Conservation (phyloP, 148 eudicot species). For the Chenopodium album region DNA sequence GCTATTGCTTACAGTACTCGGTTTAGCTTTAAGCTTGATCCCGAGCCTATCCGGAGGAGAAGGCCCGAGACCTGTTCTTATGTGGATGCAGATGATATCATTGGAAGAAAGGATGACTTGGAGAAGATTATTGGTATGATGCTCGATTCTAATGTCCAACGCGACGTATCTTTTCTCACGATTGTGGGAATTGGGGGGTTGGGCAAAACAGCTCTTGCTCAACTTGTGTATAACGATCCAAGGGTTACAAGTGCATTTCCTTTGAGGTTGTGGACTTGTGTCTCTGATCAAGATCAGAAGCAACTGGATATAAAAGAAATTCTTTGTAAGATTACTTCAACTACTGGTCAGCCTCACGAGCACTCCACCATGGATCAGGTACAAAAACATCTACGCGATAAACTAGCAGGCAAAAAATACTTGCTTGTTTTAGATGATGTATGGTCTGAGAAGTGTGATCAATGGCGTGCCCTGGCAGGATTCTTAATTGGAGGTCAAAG, state of each 20-base stretch:
- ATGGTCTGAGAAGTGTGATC: constrained; percentile 18
- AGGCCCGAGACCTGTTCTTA: neutral
- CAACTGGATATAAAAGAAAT: constrained; percentile 2
- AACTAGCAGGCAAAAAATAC: constrained; percentile 15
- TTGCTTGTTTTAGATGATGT: constrained; percentile 35
- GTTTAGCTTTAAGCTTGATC: neutral
- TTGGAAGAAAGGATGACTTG: constrained; percentile 34
- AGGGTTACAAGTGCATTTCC: constrained; percentile 4
- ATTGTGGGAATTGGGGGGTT: constrained; percentile 35
- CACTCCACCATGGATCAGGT: constrained; percentile 16
- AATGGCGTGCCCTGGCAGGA: constrained; percentile 16
- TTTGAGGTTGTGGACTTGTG: constrained; percentile 20
- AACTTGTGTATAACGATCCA: constrained; percentile 28
- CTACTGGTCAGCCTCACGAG: neutral
- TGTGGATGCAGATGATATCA: neutral
- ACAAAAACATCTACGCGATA: constrained; percentile 5
- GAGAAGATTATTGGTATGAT: constrained; percentile 19
- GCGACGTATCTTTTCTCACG: constrained; percentile 13
- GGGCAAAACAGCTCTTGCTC: constrained; percentile 36
- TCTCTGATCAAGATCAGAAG: constrained; percentile 1
- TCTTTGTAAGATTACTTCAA: neutral
- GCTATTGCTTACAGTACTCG: neutral
- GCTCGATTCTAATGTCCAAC: neutral
- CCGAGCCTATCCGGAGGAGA: neutral
- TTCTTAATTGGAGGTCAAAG: neutral